A percentile compares a stretch with the other conserved stretches of the same genome.
Conservation (phyloP, 192 early-diverging fungal species). For the Linnemannia hyalina region DNA sequence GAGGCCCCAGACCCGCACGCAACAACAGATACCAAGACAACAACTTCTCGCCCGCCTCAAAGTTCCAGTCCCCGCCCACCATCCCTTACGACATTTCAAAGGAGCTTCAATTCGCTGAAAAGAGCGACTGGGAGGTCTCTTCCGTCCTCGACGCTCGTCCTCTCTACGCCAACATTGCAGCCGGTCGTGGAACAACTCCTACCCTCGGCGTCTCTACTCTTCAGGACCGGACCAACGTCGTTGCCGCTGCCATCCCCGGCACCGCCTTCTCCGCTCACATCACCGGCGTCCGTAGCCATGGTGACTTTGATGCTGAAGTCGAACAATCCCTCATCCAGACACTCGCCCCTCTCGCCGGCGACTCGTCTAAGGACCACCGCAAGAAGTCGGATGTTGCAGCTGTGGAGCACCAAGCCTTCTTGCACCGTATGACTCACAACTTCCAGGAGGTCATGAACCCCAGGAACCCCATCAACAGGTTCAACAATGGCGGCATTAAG, state of each 20-base stretch:
- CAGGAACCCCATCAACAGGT: slow-evolving; percentile 31
- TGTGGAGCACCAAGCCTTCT: slow-evolving; percentile 24
- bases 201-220: slow-evolving; percentile 17
- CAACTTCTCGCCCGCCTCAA: slow-evolving; percentile 4
- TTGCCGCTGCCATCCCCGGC: slow-evolving; percentile 11
- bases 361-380: slow-evolving; percentile 41
- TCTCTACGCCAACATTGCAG: slow-evolving; percentile 38
- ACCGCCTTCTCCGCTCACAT: slow-evolving; percentile 31
- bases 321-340: slow-evolving; percentile 46
- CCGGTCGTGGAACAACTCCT: slow-evolving; percentile 13
- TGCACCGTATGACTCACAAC: slow-evolving; percentile 29
- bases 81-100: slow-evolving; percentile 37
- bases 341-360: slow-evolving; percentile 10
- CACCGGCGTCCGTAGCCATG: slow-evolving; percentile 23
- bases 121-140: slow-evolving; percentile 43
- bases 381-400: slow-evolving; percentile 34
- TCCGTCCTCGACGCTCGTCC: slow-evolving; percentile 45
- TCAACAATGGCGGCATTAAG: slow-evolving; percentile 42
- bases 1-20: not conserved
- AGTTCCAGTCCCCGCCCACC: slow-evolving; percentile 23
- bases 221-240: slow-evolving; percentile 11
- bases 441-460: slow-evolving; percentile 51
- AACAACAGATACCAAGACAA: not conserved
- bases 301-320: slow-evolving; percentile 41
- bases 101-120: slow-evolving; percentile 41